phyloP scores from a whole-genome alignment of 768 basidiomycete genomes.

The Mrakia hoshinonis region DNA sequence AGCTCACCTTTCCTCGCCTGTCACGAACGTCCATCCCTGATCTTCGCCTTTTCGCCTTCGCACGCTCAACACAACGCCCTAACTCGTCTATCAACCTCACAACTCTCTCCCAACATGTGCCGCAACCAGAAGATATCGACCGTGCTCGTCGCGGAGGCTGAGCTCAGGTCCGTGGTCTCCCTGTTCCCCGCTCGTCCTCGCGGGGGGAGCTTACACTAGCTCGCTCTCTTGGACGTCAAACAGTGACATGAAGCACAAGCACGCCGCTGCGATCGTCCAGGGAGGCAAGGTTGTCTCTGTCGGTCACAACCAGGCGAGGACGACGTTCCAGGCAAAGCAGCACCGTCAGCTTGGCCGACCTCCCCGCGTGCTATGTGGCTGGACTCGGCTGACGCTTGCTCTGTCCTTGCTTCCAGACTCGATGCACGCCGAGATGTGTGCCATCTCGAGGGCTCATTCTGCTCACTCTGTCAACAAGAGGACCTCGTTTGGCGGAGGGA shows the following conservation, averaged over 20 bases:
- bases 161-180: neutral
- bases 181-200: neutral
- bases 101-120: neutral
- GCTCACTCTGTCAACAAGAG: neutral
- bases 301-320: slow-evolving; percentile 11
- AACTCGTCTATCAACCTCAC: neutral
- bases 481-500: neutral
- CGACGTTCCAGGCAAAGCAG: neutral
- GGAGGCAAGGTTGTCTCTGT: slow-evolving; percentile 15
- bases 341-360: neutral
- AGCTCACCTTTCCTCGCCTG: too few relatives aligned
- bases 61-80: neutral
- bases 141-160: neutral
- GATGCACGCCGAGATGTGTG: slow-evolving; percentile 22
- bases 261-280: slow-evolving; percentile 17
- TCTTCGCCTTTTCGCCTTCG: too few relatives aligned
- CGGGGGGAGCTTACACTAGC: neutral
- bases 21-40: too few relatives aligned
- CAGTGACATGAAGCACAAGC: neutral
- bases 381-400: neutral
- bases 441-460: neutral
- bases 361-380: neutral
- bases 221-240: too few relatives aligned
- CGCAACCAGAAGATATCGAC: slow-evolving; percentile 1
- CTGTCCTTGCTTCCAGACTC: neutral